Percentiles rank a stretch among this genome's conserved stretches.
phyloP scores from a whole-genome alignment of 352 stramenopile species.

The Phytophthora melonis region DNA sequence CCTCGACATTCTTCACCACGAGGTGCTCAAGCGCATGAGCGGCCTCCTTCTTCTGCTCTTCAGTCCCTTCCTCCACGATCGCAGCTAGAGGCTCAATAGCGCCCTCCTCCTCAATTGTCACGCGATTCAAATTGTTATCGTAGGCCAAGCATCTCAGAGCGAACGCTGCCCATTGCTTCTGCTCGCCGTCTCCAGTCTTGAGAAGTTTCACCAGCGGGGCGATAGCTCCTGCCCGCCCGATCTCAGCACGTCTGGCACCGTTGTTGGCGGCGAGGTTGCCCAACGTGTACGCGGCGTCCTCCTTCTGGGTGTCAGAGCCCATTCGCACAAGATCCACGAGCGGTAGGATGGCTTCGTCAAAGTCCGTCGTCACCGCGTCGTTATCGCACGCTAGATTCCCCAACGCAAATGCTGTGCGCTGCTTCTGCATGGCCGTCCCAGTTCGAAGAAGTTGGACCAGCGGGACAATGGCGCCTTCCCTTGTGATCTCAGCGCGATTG shows the following conservation, averaged over 20 bases:
- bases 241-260: not conserved
- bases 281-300: not conserved
- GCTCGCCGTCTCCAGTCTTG: not conserved
- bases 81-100: not conserved
- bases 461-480: constrained; percentile 1
- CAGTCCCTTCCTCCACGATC: not conserved
- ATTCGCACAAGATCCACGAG: constrained; percentile 14
- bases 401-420: constrained; percentile 10
- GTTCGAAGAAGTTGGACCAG: constrained; percentile 3
- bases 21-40: constrained; percentile 9
- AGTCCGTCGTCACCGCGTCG: not conserved
- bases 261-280: not conserved
- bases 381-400: constrained; percentile 7
- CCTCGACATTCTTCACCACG: not conserved
- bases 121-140: constrained; percentile 3
- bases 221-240: not conserved
- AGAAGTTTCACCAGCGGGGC: not conserved
- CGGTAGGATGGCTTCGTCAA: not conserved
- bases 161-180: constrained; percentile 1
- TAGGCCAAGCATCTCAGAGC: constrained; percentile 8
- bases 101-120: constrained; percentile 8
- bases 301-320: constrained; percentile 3
- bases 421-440: constrained; percentile 13
- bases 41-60: constrained; percentile 14
- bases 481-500: constrained; percentile 1